Evolutionary conservation across 2,329 filamentous ascomycete genomes (phyloP).

Genomic region (Colletotrichum spinosum): DNA sequence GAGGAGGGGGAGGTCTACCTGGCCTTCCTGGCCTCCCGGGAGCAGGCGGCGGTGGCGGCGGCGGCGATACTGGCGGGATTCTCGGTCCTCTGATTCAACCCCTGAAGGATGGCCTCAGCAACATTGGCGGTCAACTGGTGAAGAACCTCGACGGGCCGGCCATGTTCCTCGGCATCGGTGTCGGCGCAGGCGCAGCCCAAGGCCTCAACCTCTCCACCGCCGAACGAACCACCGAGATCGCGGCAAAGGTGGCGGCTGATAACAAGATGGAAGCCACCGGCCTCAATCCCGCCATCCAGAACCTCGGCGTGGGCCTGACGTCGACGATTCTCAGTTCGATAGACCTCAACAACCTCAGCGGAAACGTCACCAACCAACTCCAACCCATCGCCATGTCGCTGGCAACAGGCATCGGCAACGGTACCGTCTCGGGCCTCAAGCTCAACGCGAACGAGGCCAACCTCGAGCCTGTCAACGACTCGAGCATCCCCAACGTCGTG

Average conservation of each 20-base stretch:
- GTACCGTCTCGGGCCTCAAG: conserved; percentile 41
- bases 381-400: conserved; percentile 40
- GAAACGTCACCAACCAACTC: conserved; percentile 33
- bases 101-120: conserved; percentile 30
- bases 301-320: conserved; percentile 44
- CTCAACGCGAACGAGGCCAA: conserved; percentile 35
- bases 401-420: conserved; percentile 41
- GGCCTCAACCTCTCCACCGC: conserved; percentile 40
- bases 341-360: conserved; percentile 36
- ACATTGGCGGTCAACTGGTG: conserved; percentile 31
- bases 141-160: conserved; percentile 34
- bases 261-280: conserved; percentile 45
- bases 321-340: conserved; percentile 44
- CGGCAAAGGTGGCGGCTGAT: conserved; percentile 40
- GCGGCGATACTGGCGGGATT: conserved; percentile 16
- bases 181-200: conserved; percentile 42
- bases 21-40: conserved; percentile 13
- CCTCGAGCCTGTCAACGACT: conserved; percentile 38
- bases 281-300: conserved; percentile 45
- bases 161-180: conserved; percentile 43
- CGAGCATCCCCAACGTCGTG: conserved; percentile 39
- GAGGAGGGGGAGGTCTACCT: background rate
- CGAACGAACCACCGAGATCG: conserved; percentile 30
- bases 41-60: background rate
- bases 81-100: conserved; percentile 28